These are phyloP conservation scores for Daldinia childiae DNA, from an alignment of 495 filamentous ascomycete genomes.

Conservation along the genomic window DNA sequence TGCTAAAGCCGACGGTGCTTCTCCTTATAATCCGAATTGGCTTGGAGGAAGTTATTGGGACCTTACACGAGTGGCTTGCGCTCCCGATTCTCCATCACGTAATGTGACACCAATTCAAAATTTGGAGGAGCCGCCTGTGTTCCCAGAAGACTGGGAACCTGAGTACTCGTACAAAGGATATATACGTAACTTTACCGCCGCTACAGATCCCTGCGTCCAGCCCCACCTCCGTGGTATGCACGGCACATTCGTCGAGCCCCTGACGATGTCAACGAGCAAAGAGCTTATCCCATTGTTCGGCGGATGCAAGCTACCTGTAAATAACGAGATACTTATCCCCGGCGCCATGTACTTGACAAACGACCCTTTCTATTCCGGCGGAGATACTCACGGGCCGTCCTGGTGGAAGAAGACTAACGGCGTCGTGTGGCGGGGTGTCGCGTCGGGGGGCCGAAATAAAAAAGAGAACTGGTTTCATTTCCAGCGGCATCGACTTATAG, in stretches of 20 bases:
- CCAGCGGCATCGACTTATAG: slow-evolving; percentile 77
- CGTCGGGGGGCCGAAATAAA: slow-evolving; percentile 72
- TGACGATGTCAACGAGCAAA: slow-evolving; percentile 63
- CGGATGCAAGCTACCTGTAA: slow-evolving; percentile 77
- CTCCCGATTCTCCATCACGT: slow-evolving; percentile 64
- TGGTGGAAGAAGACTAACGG: slow-evolving; percentile 67
- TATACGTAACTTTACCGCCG: slow-evolving; percentile 69
- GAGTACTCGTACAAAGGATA: slow-evolving; percentile 61
- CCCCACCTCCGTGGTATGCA: slow-evolving; percentile 67
- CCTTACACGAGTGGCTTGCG: slow-evolving; percentile 59
- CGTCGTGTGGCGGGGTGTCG: slow-evolving; percentile 76
- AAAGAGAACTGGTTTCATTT: slow-evolving; percentile 72
- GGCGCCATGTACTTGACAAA: slow-evolving; percentile 78
- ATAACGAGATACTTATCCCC: slow-evolving; percentile 84
- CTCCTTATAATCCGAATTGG: slow-evolving; percentile 45
- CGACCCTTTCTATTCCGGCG: slow-evolving; percentile 68
- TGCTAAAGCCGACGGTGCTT: slow-evolving; percentile 34
- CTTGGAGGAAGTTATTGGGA: slow-evolving; percentile 48
- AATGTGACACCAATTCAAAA: slow-evolving; percentile 53
- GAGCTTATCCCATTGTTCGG: slow-evolving; percentile 76
- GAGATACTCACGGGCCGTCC: slow-evolving; percentile 55
- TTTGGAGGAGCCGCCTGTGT: slow-evolving; percentile 48
- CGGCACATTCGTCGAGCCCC: slow-evolving; percentile 75
- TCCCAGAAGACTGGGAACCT: slow-evolving; percentile 44
- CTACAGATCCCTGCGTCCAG: slow-evolving; percentile 69